Conservation (phyloP, 106 monocot species). For the Alisma plantagoaquatica region DNA sequence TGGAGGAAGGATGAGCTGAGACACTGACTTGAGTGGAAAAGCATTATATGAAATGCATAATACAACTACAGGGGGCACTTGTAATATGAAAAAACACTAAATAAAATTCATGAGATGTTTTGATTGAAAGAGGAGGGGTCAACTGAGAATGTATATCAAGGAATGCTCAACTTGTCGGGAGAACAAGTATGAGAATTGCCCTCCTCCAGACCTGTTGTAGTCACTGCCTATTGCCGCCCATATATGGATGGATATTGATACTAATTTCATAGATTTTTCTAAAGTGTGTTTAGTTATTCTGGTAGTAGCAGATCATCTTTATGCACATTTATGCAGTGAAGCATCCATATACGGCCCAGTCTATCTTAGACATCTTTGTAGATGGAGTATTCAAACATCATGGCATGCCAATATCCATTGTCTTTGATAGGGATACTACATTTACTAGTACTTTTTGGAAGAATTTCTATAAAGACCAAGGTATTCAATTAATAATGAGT, state of each 20-base stretch:
- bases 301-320: background rate
- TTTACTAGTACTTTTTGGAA: slow-evolving; percentile 1
- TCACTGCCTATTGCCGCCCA: background rate
- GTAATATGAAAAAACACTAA: background rate
- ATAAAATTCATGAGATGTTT: background rate
- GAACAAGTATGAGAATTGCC: background rate
- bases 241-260: background rate
- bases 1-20: too few relatives aligned
- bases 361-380: background rate
- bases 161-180: background rate
- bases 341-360: background rate
- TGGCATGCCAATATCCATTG: slow-evolving; percentile 1
- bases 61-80: background rate
- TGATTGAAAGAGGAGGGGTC: too few relatives aligned
- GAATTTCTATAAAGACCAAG: background rate
- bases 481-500: background rate
- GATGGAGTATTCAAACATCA: background rate
- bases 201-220: background rate
- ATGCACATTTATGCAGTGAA: background rate
- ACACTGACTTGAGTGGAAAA: background rate
- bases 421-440: background rate
- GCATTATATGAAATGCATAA: background rate
- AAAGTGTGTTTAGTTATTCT: background rate
- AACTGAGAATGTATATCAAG: background rate
- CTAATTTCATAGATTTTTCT: background rate